These are phyloP conservation scores for Solanum hybrid DNA, from an alignment of 305 asterid species.

Conservation along the genomic window DNA sequence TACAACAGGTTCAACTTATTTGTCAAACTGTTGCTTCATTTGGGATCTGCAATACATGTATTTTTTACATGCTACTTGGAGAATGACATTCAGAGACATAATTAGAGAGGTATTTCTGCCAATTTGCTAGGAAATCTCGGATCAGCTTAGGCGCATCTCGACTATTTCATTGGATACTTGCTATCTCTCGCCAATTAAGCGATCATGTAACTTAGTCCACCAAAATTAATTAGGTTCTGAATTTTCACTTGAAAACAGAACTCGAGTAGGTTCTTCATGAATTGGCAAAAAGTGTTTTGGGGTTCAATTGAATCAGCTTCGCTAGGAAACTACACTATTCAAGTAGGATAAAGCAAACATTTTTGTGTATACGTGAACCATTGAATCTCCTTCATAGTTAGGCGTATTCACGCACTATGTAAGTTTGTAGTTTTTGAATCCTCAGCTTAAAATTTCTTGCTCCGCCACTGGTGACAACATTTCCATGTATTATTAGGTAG, in stretches of 20 bases:
- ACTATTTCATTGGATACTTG: neutral
- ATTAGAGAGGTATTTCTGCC: neutral
- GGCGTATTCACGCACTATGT: neutral
- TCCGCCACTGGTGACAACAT: neutral
- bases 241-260: neutral
- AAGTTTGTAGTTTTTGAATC: neutral
- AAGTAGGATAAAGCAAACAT: neutral
- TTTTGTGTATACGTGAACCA: neutral
- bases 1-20: constrained; percentile 21
- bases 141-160: neutral
- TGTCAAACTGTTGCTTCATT: constrained; percentile 12
- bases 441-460: neutral
- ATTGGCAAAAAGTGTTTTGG: neutral
- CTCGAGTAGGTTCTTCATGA: neutral
- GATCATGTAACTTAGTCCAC: neutral
- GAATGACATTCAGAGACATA: neutral
- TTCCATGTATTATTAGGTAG: neutral
- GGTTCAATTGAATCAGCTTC: neutral
- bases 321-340: neutral
- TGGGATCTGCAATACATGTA: neutral
- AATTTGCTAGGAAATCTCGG: neutral
- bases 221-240: neutral
- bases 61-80: neutral
- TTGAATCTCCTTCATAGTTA: neutral
- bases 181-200: neutral